Conservation (phyloP, 1,284 basidiomycete genomes). For the Rhodotorula sp. region DNA sequence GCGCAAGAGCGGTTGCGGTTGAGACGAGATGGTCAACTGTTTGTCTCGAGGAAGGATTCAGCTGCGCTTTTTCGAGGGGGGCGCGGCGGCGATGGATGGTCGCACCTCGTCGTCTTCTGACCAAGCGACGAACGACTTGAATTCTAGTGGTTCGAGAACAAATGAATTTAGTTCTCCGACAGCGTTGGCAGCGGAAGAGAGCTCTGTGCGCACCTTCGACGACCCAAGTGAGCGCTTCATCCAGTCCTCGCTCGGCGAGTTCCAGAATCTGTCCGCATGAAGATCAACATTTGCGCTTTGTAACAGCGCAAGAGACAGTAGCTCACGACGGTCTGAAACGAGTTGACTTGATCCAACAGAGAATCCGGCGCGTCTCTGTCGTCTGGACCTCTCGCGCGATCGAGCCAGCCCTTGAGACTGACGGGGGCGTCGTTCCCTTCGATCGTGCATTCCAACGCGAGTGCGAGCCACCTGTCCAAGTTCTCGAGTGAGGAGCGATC, state of each 20-base stretch:
- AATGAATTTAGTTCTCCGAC: too few species aligned
- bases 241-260: not conserved
- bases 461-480: conserved; percentile 14
- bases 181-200: not conserved
- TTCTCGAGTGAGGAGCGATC: not conserved
- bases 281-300: not conserved
- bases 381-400: not conserved
- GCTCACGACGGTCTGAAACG: not conserved
- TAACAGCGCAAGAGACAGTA: not conserved
- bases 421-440: not conserved
- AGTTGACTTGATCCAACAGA: not conserved
- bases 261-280: not conserved
- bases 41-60: not conserved
- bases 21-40: conserved; percentile 6
- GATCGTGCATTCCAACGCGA: conserved; percentile 4
- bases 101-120: conserved; percentile 34
- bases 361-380: not conserved
- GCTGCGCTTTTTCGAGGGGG: not conserved
- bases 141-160: not conserved
- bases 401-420: conserved; percentile 11
- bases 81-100: too few species aligned
- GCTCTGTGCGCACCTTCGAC: not conserved
- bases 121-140: conserved; percentile 1
- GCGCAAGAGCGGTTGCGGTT: conserved; percentile 29
- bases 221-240: conserved; percentile 11